These are phyloP conservation scores for Aaosphaeria pasadenensis DNA, from an alignment of 2,329 filamentous ascomycete genomes.

Conservation along the genomic window DNA sequence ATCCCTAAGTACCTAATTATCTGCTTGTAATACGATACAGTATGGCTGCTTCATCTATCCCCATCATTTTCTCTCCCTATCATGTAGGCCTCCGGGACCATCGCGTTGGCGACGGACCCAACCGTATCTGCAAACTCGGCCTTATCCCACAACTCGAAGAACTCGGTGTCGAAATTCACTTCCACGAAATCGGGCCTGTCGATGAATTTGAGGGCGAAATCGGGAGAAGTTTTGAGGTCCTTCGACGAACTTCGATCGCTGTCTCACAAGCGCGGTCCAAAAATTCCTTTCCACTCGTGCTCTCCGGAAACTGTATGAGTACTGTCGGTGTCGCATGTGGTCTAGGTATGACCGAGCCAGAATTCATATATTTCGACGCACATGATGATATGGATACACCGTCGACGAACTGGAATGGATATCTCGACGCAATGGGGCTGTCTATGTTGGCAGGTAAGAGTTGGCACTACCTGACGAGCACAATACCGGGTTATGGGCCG, in stretches of 20 bases:
- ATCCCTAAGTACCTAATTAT: no score
- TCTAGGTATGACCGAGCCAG: conserved; percentile 18
- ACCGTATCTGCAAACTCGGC: conserved; percentile 25
- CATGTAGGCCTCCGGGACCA: conserved; percentile 38
- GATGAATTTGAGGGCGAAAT: conserved; percentile 42
- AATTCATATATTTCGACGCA: conserved; percentile 44
- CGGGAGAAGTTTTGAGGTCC: conserved; percentile 38
- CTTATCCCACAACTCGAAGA: conserved; percentile 23
- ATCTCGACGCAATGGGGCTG: conserved; percentile 37
- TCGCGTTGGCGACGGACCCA: conserved; percentile 39
- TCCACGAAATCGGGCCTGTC: conserved; percentile 26
- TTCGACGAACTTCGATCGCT: conserved; percentile 35
- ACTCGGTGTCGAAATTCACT: conserved; percentile 17
- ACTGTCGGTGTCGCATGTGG: conserved; percentile 39
- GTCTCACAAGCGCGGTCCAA: conserved; percentile 23
- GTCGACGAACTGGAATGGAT: conserved; percentile 34
- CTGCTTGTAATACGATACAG: no score
- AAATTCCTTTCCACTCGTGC: conserved; percentile 37
- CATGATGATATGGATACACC: conserved; percentile 43
- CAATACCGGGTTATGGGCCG: conserved; percentile 26
- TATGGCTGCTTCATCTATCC: neutral
- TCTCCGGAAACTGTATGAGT: conserved; percentile 41
- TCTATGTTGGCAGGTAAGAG: conserved; percentile 37
- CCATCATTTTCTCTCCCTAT: conserved; percentile 32
- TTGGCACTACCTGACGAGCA: conserved; percentile 28